A percentile compares a stretch with the other conserved stretches of the same genome.
Conservation (phyloP, 2,329 filamentous ascomycete genomes). For the Sporothrix pallida region DNA sequence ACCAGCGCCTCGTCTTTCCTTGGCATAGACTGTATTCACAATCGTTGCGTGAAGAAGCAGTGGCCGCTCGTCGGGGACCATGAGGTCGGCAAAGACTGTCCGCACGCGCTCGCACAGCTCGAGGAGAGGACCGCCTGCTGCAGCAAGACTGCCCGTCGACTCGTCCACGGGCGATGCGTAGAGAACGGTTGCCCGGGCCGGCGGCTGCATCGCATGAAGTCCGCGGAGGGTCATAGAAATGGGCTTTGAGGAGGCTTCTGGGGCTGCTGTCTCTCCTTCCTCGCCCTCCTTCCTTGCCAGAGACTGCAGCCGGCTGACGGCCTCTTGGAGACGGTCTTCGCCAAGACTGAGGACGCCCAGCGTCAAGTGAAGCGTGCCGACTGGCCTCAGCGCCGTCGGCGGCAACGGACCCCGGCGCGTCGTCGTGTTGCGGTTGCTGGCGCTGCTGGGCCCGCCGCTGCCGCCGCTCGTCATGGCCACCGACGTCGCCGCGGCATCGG, state of each 20-base stretch:
- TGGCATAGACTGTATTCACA: constrained; percentile 80
- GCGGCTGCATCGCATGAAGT: constrained; percentile 65
- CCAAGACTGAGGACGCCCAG: constrained; percentile 81
- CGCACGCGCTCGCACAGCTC: constrained; percentile 64
- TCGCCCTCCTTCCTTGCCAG: constrained; percentile 39
- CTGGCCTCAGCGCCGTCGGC: constrained; percentile 70
- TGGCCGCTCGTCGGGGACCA: constrained; percentile 64
- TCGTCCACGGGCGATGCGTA: constrained; percentile 67
- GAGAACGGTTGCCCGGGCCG: constrained; percentile 62
- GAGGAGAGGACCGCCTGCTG: constrained; percentile 56
- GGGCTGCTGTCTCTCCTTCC: no score
- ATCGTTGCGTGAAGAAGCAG: constrained; percentile 84
- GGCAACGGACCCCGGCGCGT: constrained; percentile 55
- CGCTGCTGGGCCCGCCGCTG: constrained; percentile 39
- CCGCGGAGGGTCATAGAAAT: constrained; percentile 58
- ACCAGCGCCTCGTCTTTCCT: constrained; percentile 42
- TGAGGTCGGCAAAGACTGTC: constrained; percentile 59
- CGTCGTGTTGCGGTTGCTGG: constrained; percentile 40
- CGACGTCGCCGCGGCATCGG: constrained; percentile 56
- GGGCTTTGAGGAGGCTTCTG: background rate
- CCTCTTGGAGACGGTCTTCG: constrained; percentile 51
- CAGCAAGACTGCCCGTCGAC: constrained; percentile 51
- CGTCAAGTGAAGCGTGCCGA: constrained; percentile 84
- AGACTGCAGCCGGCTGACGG: constrained; percentile 51
- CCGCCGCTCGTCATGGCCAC: constrained; percentile 40